Evolutionary conservation across 306 rosid species (phyloP), one percentile per base, ranked within the genome.

Genomic region (Adenanthera pavonina): DNA sequence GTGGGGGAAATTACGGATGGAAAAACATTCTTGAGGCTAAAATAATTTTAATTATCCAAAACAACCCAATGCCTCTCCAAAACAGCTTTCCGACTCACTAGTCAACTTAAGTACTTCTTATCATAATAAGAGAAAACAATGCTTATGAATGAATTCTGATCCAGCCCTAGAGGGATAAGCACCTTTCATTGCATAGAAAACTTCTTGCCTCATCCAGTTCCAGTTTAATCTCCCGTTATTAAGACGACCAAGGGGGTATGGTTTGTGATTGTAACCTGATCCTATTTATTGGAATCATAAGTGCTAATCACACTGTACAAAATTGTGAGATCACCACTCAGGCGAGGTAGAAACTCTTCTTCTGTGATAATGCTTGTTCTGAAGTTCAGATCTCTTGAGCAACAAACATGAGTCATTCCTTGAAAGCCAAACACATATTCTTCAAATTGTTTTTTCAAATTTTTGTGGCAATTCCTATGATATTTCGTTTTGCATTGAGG

Each of bases 241-340:
- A 90, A 96, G 97, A 84, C 98, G 97, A n/a, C 98, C 99, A 34
- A 96, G 97, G 6, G 94, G 68, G 80, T 92, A 77, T 94, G 98
- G 86, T 91, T 96, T n/a, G 87, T 71, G 7, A 96, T 94, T 11
- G 94, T 83, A 68, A 96, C 99, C 77, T 93, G 92, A 5, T 97
- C 97, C 88, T 87, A 84, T 82, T 96, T 94, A 82, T 76, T 86
- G 17, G 97, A 85, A 12, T 85, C 90, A 60, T 88, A 88, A 12
- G 97, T 91, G 25, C 81, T 85, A 20, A 74, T 88, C 80, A 94
- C 98, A 86, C 94, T 98, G 82, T 94, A 96, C 97, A 93, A 88
- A 20, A 96, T 94, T 2, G 92, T 83, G 52, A 96, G 97, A 90
- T 96, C 99, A 48, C 99, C 99, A 19, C 77, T 90, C 72, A 88